Evolutionary conservation across 495 filamentous ascomycete genomes (phyloP), one percentile per base, ranked within the genome.

Genomic region (Penicillium goetzii): DNA sequence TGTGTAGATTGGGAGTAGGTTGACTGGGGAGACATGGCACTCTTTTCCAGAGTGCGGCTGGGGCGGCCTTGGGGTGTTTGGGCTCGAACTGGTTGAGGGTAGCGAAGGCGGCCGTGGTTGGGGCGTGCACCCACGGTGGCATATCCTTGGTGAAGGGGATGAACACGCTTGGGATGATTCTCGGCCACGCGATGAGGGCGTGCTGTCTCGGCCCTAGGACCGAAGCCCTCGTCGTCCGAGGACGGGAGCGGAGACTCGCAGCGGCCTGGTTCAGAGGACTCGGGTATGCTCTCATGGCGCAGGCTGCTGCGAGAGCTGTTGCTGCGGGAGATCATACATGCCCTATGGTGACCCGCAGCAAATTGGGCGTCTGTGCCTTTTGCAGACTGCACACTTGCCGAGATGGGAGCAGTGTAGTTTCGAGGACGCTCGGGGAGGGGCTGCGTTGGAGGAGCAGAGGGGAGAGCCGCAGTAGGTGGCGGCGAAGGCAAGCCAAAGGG

Each of bases 211-310:
- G 52, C 33, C 23, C 19, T 47, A 2, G 66, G 67, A 23, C 69
- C 66, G 25, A 73, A 71, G n/a, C 71, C 67, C 52, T 81, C 79
- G 12, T 81, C 79, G 38, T 81, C 79, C 0, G 79, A 81, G 43
- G 79, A 80, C 36, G 76, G 74, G 17, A 81, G 56, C 3, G 79
- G 74, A 0, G 72, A 78, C 28, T 79, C 74, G 6, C 67, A 58
- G n/a, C 62, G 68, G 49, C 23, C 33, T 21, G 57, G 63, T 21
- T 68, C 67, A n/a, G 67, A 56, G n/a, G 67, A 65, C 34, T 71
- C 64, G 3, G 63, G 65, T 28, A 67, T 62, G 23, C 61, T 71
- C 32, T 73, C 72, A 54, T 69, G 58, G 10, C 66, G 64, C 25
- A 74, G 43, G n/a, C 71, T 62, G 40, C 73, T 75, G 17, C 68